These are phyloP conservation scores for Hygrophorus pudorinus DNA, from an alignment of 768 basidiomycete genomes.

Conservation along the genomic window DNA sequence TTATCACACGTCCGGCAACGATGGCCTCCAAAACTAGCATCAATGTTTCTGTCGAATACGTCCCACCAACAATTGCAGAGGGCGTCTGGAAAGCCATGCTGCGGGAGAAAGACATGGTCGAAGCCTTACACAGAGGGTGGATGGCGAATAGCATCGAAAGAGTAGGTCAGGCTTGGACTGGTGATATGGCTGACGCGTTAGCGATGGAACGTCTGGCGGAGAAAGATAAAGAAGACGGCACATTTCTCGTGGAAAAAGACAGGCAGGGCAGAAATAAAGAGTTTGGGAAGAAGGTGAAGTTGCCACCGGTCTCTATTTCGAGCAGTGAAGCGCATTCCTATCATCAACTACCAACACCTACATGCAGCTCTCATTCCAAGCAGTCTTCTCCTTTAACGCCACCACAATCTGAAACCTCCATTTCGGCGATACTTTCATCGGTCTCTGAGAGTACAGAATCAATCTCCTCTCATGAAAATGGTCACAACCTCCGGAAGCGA, in stretches of 20 bases:
- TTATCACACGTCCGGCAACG: conserved; percentile 13
- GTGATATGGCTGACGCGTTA: conserved; percentile 18
- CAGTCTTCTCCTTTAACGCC: conserved; percentile 1
- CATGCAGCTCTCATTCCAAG: conserved; percentile 1
- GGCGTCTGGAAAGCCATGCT: conserved; percentile 15
- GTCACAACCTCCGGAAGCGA: not conserved
- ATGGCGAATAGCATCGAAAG: conserved; percentile 13
- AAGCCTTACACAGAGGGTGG: conserved; percentile 13
- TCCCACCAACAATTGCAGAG: conserved; percentile 14
- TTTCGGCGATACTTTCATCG: not conserved
- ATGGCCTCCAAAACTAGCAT: conserved; percentile 18
- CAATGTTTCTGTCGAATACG: conserved; percentile 24
- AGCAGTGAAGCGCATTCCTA: conserved; percentile 1
- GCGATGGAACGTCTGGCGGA: conserved; percentile 14
- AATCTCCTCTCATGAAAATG: not conserved
- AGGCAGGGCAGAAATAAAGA: not conserved
- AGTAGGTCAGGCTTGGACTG: conserved; percentile 20
- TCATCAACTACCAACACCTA: conserved; percentile 1
- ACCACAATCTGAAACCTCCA: conserved; percentile 1
- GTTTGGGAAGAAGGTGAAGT: not conserved
- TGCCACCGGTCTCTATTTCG: conserved; percentile 5
- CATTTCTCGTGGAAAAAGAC: conserved; percentile 1
- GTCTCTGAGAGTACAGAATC: not conserved
- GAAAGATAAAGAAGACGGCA: conserved; percentile 16
- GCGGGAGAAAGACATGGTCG: conserved; percentile 11